A percentile compares a stretch with the other conserved stretches of the same genome.
Conservation (phyloP, 2,329 filamentous ascomycete genomes). For the Xylaria sp. region DNA sequence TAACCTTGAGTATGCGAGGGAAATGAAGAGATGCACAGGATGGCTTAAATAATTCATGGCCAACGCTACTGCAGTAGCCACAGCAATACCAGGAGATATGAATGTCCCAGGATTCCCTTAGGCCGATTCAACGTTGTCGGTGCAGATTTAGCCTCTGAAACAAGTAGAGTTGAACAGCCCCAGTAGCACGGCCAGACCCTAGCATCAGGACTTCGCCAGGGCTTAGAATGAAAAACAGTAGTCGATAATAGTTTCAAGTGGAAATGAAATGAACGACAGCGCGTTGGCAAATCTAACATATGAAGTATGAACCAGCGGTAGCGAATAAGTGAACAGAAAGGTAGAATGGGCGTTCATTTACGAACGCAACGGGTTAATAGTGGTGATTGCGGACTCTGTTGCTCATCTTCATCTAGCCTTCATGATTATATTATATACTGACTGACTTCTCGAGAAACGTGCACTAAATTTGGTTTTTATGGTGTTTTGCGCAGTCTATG, state of each 20-base stretch:
- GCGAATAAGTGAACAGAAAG: too few relatives aligned
- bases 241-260: too few relatives aligned
- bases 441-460: background rate
- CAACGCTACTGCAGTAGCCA: slow-evolving; percentile 1
- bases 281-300: too few relatives aligned
- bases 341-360: too few relatives aligned
- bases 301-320: too few relatives aligned
- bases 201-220: slow-evolving; percentile 32
- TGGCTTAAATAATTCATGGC: slow-evolving; percentile 37
- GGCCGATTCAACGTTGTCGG: slow-evolving; percentile 33
- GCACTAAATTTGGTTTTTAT: background rate
- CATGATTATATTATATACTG: background rate
- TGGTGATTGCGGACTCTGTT: too few relatives aligned
- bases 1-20: too few relatives aligned
- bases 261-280: too few relatives aligned
- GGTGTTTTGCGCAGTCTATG: background rate
- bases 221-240: too few relatives aligned
- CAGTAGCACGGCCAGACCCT: slow-evolving; percentile 32
- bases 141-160: slow-evolving; percentile 36
- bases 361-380: too few relatives aligned
- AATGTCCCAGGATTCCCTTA: slow-evolving; percentile 26
- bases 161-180: slow-evolving; percentile 36
- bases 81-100: slow-evolving; percentile 17
- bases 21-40: too few relatives aligned
- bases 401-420: too few relatives aligned